phyloP scores from a whole-genome alignment of 495 filamentous ascomycete species.

The Entonaema liquescens region DNA sequence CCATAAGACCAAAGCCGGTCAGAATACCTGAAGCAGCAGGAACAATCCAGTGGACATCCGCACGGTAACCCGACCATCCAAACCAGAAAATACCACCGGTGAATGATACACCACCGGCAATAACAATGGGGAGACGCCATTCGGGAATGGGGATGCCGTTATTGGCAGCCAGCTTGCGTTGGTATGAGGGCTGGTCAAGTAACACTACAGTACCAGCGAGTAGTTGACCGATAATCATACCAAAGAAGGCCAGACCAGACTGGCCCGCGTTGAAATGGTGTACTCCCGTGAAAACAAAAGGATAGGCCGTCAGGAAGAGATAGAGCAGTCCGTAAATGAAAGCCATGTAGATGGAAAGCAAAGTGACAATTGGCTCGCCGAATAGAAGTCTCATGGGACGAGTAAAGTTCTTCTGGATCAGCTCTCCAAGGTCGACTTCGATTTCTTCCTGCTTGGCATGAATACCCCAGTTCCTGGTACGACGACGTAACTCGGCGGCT shows the following conservation, averaged over 20 bases:
- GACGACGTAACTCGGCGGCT: constrained; percentile 77
- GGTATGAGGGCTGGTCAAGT: constrained; percentile 72
- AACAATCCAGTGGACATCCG: constrained; percentile 79
- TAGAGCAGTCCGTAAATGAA: constrained; percentile 86
- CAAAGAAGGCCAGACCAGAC: constrained; percentile 79
- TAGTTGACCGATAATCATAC: constrained; percentile 79
- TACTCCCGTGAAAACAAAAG: constrained; percentile 77
- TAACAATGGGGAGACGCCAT: constrained; percentile 84
- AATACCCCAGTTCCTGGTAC: constrained; percentile 91
- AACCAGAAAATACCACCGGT: constrained; percentile 86
- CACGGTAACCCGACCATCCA: constrained; percentile 76
- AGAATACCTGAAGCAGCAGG: constrained; percentile 75
- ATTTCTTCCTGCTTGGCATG: constrained; percentile 95
- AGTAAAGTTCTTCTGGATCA: constrained; percentile 83
- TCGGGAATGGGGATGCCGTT: constrained; percentile 79
- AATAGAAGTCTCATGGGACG: constrained; percentile 82
- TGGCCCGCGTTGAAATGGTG: constrained; percentile 73
- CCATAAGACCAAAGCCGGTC: constrained; percentile 69
- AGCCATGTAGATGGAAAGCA: constrained; percentile 80
- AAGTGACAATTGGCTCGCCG: constrained; percentile 79
- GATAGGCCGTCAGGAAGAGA: constrained; percentile 82
- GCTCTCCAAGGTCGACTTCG: constrained; percentile 81
- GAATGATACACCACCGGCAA: constrained; percentile 78
- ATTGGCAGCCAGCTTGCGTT: constrained; percentile 74
- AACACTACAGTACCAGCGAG: constrained; percentile 72